Base-by-base conservation (phyloP, 169 alveolate species). In the Plasmodium gaboni region DNA sequence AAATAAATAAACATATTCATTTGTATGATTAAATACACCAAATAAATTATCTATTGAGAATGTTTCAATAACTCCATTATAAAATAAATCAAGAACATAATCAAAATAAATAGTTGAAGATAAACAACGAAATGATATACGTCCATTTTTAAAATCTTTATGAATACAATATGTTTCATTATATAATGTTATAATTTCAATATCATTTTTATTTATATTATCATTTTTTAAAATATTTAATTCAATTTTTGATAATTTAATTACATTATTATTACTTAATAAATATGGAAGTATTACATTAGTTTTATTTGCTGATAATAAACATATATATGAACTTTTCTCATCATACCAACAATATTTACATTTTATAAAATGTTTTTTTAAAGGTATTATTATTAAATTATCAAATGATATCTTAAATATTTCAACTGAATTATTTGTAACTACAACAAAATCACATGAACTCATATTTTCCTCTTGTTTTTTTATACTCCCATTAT, bases 91-190 rank as follows among this genome's bases (percentile, higher is more conserved):
- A 26, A 80, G 73, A 22, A 80, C 90, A 17, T 80, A 80, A 59
- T 80, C 90, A 70, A 80, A 80, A 59, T 42, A 80, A 7, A 80
- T 26, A n/a, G 83, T 67, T 2, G 90, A 80, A 5, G 90, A 80
- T 38, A 80, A 61, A 38, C 90, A 80, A 1, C 90, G 90, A 38
- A 80, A 67, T 15, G 90, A 80, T 46, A 80, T 80, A 15, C 90
- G 67, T 10, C 90, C 90, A 67, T 67, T 80, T 61, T 67, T 46
- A 44, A 17, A 55, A 67, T 80, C 90, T 70, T 80, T 80, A 68
- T 80, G 90, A 19, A 80, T 80, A 53, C 90, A 80, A 59, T 80
- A 80, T 10, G 90, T 67, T 2, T 80, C 90, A 65, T 67, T 51
- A 67, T 80, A 80, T 9, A 80, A 26, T 2, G 80, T 80, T n/a